A percentile compares a stretch with the other conserved stretches of the same genome.
Conservation (phyloP, 2,329 filamentous ascomycete species). For the Calonectria fujianensis region DNA sequence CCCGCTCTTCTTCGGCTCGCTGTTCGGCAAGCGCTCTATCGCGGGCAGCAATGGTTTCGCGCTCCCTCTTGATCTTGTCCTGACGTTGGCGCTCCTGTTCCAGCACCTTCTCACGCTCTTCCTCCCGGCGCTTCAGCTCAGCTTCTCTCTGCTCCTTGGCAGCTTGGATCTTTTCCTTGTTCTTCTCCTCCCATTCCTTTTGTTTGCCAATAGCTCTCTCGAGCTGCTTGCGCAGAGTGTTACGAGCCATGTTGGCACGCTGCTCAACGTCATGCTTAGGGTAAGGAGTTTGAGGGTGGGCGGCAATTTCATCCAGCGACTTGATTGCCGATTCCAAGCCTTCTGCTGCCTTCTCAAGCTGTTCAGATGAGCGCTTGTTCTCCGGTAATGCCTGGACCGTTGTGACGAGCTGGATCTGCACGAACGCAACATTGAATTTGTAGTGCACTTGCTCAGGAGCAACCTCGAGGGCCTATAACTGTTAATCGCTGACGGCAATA, state of each 20-base stretch:
- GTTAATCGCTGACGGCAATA: constrained; percentile 39
- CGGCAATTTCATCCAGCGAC: constrained; percentile 78
- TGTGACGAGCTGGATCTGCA: constrained; percentile 94
- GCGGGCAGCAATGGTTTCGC: constrained; percentile 85
- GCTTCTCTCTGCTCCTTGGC: constrained; percentile 87
- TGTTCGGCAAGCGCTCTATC: constrained; percentile 83
- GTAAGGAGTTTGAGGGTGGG: constrained; percentile 84
- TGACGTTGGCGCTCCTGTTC: constrained; percentile 84
- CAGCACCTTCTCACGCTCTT: constrained; percentile 80
- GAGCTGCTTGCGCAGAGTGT: constrained; percentile 94
- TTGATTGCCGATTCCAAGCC: constrained; percentile 92
- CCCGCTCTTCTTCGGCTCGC: constrained; percentile 64
- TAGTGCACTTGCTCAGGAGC: constrained; percentile 91
- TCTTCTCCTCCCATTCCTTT: constrained; percentile 93
- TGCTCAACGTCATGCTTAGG: constrained; percentile 93
- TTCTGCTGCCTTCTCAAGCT: constrained; percentile 86
- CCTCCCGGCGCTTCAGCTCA: constrained; percentile 86
- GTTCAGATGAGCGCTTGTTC: constrained; percentile 83
- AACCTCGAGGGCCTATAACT: constrained; percentile 80
- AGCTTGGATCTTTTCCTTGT: constrained; percentile 89
- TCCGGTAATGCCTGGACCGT: constrained; percentile 85
- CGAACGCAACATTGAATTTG: constrained; percentile 98
- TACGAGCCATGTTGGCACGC: constrained; percentile 96
- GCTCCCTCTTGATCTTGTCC: constrained; percentile 89
- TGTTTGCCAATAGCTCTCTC: constrained; percentile 90